A percentile compares a stretch with the other conserved stretches of the same genome.
These are phyloP conservation scores for Dipodascus albidus DNA, from an alignment of 805 yeast genomes.

Conservation along the genomic window DNA sequence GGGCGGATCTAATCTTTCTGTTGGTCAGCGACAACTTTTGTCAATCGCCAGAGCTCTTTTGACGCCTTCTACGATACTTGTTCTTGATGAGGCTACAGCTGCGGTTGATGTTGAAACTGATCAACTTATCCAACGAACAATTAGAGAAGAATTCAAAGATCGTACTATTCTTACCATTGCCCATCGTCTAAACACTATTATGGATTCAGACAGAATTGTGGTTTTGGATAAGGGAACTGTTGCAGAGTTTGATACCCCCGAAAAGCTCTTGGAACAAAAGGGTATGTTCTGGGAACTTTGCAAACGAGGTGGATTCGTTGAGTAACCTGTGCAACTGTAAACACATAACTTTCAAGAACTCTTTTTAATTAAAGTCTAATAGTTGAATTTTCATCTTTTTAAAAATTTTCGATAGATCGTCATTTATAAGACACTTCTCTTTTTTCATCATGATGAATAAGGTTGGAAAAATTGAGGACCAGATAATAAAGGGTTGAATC, in stretches of 20 bases:
- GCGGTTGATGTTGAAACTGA: conserved; percentile 87
- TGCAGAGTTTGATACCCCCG: conserved; percentile 69
- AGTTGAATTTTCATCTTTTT: no score
- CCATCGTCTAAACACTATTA: conserved; percentile 74
- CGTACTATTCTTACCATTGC: conserved; percentile 84
- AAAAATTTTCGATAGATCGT: no score
- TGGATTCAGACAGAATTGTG: conserved; percentile 73
- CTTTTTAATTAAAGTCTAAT: no score
- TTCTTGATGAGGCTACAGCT: conserved; percentile 83
- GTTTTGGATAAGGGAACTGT: conserved; percentile 66
- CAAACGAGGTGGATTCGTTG: conserved; percentile 59
- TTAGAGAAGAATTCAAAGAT: conserved; percentile 56
- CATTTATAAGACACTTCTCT: no score
- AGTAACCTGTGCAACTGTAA: no score
- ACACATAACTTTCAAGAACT: no score
- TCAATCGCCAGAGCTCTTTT: conserved; percentile 79
- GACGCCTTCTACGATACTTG: conserved; percentile 60
- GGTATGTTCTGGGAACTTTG: conserved; percentile 59
- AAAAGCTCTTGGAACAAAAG: conserved; percentile 35
- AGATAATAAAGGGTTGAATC: no score
- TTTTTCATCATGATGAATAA: no score
- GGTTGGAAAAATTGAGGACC: no score
- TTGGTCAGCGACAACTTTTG: conserved; percentile 79
- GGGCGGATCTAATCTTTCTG: conserved; percentile 77
- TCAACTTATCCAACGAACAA: conserved; percentile 65